Evolutionary conservation across 495 filamentous ascomycete genomes (phyloP).

Genomic region (Talaromyces nanjingensis): DNA sequence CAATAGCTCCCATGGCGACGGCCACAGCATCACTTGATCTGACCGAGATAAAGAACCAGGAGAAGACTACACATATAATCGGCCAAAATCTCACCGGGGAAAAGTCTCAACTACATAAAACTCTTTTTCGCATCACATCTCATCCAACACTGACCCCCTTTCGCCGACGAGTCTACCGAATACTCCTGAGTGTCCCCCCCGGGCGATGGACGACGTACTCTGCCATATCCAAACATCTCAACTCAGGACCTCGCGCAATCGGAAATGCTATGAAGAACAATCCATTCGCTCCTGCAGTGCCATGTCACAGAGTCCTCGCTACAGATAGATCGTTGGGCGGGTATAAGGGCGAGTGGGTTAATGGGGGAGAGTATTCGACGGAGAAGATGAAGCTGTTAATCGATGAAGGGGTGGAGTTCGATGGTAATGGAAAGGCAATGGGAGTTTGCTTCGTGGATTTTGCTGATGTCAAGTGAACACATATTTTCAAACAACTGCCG

Average conservation of each 20-base stretch:
- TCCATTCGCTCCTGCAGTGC: constrained; percentile 60
- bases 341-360: constrained; percentile 18
- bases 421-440: constrained; percentile 19
- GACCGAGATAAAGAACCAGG: neutral
- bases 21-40: neutral
- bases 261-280: constrained; percentile 70
- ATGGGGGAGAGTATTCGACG: constrained; percentile 18
- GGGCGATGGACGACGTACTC: constrained; percentile 71
- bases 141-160: constrained; percentile 45
- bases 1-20: neutral
- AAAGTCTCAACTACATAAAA: constrained; percentile 16
- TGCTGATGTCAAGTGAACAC: constrained; percentile 9
- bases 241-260: constrained; percentile 69
- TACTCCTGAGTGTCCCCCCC: constrained; percentile 62
- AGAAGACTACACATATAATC: neutral
- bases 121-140: constrained; percentile 22
- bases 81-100: neutral
- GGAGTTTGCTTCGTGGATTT: constrained; percentile 26
- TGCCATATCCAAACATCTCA: constrained; percentile 56
- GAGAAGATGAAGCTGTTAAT: constrained; percentile 24
- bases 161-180: constrained; percentile 54
- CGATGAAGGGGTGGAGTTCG: constrained; percentile 25
- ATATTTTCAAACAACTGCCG: neutral
- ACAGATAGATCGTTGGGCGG: constrained; percentile 16
- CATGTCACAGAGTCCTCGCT: constrained; percentile 38